Conservation (phyloP, 169 alveolate genomes). For the Plasmodium billcollinsi region DNA sequence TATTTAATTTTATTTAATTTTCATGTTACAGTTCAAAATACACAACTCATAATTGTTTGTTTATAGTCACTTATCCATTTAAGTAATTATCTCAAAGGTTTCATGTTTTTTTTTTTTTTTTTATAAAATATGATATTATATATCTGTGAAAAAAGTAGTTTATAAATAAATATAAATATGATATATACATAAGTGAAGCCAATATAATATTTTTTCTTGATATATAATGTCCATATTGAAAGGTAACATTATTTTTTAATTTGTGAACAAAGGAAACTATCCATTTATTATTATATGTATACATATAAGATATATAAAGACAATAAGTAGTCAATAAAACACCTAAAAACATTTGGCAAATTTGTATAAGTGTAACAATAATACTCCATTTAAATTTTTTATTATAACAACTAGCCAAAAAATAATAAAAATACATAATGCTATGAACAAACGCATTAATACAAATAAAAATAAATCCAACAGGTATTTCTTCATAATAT, state of each 20-base stretch:
- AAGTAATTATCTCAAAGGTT: background rate
- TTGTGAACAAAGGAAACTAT: slow-evolving; percentile 1
- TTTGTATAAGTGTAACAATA: slow-evolving; percentile 84
- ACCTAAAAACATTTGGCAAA: slow-evolving; percentile 87
- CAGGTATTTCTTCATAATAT: slow-evolving; percentile 84
- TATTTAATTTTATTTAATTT: too few relatives aligned
- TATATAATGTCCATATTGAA: slow-evolving; percentile 77
- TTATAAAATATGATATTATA: background rate
- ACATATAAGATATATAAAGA: slow-evolving; percentile 51
- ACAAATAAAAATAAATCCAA: slow-evolving; percentile 87
- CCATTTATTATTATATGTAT: slow-evolving; percentile 53
- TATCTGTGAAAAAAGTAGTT: slow-evolving; percentile 77
- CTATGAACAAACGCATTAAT: slow-evolving; percentile 88
- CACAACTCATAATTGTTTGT: too few relatives aligned
- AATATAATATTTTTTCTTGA: slow-evolving; percentile 55
- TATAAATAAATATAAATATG: slow-evolving; percentile 73
- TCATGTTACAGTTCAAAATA: too few relatives aligned
- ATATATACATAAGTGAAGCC: slow-evolving; percentile 80
- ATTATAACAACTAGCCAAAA: slow-evolving; percentile 79
- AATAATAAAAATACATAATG: slow-evolving; percentile 89
- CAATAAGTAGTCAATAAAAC: slow-evolving; percentile 59
- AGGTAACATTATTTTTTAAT: slow-evolving; percentile 38
- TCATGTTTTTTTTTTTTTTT: background rate
- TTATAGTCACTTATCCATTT: too few relatives aligned
- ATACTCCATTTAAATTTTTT: slow-evolving; percentile 87